Percentiles rank a stretch among this genome's conserved stretches.
phyloP scores from a whole-genome alignment of 306 rosid genomes.

The Prunus dulcis region DNA sequence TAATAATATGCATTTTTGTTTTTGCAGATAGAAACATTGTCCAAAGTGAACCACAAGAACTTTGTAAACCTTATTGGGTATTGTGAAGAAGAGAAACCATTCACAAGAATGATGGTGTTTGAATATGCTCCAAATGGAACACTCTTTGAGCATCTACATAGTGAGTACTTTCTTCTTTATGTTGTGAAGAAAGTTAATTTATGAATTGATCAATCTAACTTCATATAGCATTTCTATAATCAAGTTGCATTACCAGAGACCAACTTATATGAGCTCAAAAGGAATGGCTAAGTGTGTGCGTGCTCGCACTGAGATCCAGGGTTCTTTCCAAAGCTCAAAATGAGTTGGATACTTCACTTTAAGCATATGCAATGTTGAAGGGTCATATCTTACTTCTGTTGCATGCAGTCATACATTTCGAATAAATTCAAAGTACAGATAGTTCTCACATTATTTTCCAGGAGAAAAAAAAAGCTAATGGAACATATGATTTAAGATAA shows the following conservation, averaged over 20 bases:
- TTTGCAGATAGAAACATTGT: conserved; percentile 63
- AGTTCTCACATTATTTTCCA: background rate
- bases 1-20: background rate
- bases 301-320: background rate
- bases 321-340: background rate
- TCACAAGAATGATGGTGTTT: conserved; percentile 93
- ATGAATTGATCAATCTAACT: background rate
- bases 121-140: conserved; percentile 99
- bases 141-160: conserved; percentile 80
- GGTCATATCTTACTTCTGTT: background rate
- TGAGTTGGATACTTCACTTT: background rate
- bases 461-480: background rate
- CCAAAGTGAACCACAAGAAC: conserved; percentile 87
- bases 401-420: background rate
- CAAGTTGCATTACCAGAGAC: background rate
- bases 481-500: background rate
- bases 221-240: background rate
- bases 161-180: conserved; percentile 40
- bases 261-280: background rate
- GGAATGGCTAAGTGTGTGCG: background rate
- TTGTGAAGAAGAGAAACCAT: conserved; percentile 81
- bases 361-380: background rate
- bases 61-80: conserved; percentile 81
- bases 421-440: background rate
- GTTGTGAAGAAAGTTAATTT: background rate